Evolutionary conservation across 441 rosid genomes (phyloP), one percentile per base, ranked within the genome.

Genomic region (Biscutella laevigata): DNA sequence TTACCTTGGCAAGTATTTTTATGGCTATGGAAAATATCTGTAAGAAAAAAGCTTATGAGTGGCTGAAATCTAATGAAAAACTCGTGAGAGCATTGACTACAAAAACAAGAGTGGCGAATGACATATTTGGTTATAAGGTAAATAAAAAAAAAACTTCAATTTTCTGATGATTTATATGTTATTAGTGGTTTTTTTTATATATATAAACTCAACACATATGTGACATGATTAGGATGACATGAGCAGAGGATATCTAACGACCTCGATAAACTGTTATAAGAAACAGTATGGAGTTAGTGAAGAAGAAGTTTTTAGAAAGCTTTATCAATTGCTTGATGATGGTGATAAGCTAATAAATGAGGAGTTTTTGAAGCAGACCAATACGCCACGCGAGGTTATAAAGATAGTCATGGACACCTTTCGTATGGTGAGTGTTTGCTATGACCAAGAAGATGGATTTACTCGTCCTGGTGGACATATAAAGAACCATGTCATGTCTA

Each of bases 11-110:
- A 2, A 17, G 27, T 32, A 32, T 30, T 6, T 11, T 33, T 34
- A 55, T 41, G 40, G 22, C 7, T 13, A 20, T 55, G 40, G 4
- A 9, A 15, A 1, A 12, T 28, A 40, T 13, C 38, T 22, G 40
- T 21, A 21, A 30, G 2, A 14, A 20, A 5, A 50, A 55, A 41
- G 29, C 32, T 9, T 30, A 30, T 20, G 61, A 55, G 24, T 30
- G 61, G 61, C 33, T 55, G 6, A 55, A 29, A 55, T 30, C 61
- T 27, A 29, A 49, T 37, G 48, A 49, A 0, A 22, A 49, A 13
- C 24, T 49, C 29, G 38, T 7, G 4, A 17, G 14, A 38, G 4
- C 4, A 16, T 0, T 49, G 1, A 0, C 4, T 17, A 36, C 3
- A 9, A 30, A 13, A 39, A 2, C 12, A 7, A 15, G 49, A 6